phyloP scores from a whole-genome alignment of 306 rosid genomes.

The Trifolium repens region DNA sequence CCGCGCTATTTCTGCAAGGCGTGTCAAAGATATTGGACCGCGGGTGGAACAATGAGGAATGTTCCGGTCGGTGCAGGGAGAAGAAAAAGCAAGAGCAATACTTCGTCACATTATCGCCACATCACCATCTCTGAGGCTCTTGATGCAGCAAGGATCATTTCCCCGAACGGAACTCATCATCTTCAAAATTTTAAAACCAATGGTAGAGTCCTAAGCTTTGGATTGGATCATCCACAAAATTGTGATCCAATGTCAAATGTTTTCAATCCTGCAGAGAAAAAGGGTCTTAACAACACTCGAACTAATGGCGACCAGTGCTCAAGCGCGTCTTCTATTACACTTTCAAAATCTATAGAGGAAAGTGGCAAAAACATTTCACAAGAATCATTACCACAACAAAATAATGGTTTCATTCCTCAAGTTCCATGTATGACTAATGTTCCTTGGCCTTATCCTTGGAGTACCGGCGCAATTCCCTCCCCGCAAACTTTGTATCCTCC shows the following conservation, averaged over 20 bases:
- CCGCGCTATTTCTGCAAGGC: slow-evolving; percentile 96
- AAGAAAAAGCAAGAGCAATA: slow-evolving; percentile 78
- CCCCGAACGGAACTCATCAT: slow-evolving; percentile 52
- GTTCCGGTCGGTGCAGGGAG: slow-evolving; percentile 95
- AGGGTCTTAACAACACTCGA: slow-evolving; percentile 42
- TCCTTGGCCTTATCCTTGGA: slow-evolving; percentile 86
- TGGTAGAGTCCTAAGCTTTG: slow-evolving; percentile 79
- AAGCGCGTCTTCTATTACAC: slow-evolving; percentile 55
- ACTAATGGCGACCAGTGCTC: slow-evolving; percentile 65
- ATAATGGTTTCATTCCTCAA: slow-evolving; percentile 61
- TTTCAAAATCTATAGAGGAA: slow-evolving; percentile 58
- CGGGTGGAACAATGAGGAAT: slow-evolving; percentile 87
- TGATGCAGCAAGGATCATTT: slow-evolving; percentile 58
- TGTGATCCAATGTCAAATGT: slow-evolving; percentile 63
- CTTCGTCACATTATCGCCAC: slow-evolving; percentile 60
- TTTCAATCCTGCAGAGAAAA: slow-evolving; percentile 48
- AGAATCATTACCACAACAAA: slow-evolving; percentile 43
- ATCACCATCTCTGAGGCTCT: slow-evolving; percentile 75
- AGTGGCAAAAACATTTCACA: slow-evolving; percentile 45
- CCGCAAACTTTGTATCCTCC: slow-evolving; percentile 63
- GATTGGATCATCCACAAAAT: slow-evolving; percentile 53
- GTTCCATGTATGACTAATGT: slow-evolving; percentile 63
- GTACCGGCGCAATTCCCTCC: slow-evolving; percentile 54
- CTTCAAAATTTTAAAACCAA: slow-evolving; percentile 44
- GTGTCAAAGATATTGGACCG: slow-evolving; percentile 96